Evolutionary conservation across 805 yeast genomes (phyloP), one percentile per base, ranked within the genome.

Genomic region (Myxozyma udenii): DNA sequence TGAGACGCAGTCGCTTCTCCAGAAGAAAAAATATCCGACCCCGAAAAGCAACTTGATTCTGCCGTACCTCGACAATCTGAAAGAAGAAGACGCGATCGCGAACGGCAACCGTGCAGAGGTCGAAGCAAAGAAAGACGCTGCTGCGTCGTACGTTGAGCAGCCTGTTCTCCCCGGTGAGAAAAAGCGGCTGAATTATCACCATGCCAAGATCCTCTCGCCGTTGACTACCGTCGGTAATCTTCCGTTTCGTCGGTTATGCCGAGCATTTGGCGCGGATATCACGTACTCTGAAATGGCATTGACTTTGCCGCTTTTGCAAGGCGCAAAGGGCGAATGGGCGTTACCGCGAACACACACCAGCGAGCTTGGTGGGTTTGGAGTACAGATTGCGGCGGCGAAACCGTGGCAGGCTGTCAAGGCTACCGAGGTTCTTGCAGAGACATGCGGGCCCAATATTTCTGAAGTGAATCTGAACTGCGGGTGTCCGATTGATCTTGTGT

Each of bases 261-360:
- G 83, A 63, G 77, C 84, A 1, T 69, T 88, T 30, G 97, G 97
- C 16, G 95, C 95, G 11, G 97, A 93, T 63, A 78, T 89, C 16
- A 93, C 98, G 0, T 93, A 87, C 66, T 79, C 90, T 36, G 99
- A 93, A 71, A 93, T 93, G 98, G 97, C 98, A 0, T 74, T 93
- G 33, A 73, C 86, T 1, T 71, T 87, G 46, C 97, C 98, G 1
- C 72, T 93, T 47, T 71, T 93, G 23, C 95, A 87, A 66, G 98
- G 97, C 25, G 78, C 84, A 16, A 88, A 88, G 66, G 80, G 95
- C 1, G 99, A 93, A 68, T 93, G 99, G 99, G 99, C 99, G 0
- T 74, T 93, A 42, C 88, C 96, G 19, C 86, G 90, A 63, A 93
- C 95, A 3, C 97, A 93, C 67, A 66, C 71, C 19, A 71, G 18